Base-by-base conservation (phyloP, 2,329 filamentous ascomycete genomes). In the Pseudocercospora vitis region DNA sequence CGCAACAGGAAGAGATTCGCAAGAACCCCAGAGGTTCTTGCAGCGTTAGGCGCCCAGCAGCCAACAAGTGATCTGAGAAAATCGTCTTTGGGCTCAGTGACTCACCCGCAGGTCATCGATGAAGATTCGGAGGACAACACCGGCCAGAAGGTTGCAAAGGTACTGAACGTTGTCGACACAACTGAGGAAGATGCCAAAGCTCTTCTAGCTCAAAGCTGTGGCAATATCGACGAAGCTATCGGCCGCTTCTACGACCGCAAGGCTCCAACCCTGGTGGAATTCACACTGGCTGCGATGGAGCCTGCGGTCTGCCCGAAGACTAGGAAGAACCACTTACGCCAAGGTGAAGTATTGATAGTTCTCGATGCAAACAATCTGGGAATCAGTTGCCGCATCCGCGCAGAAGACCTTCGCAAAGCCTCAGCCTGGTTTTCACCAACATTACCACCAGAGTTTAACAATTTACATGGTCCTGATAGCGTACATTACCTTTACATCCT, bases 341-440 rank as follows among this genome's bases (percentile, higher is more conserved):
- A 32, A n/a, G 47, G 47, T 19, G 52, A 54, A 5, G 29, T 54
- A 12, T 12, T 45, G 1, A 40, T 54, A 4, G 33, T 54, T 16
- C 21, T 47, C 0, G 39, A 46, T 6, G 3, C 7, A 2, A 19
- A 31, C 7, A 33, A 50, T 23, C 32, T 55, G 16, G 33, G 46
- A 3, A 7, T 55, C 11, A 45, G 47, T n/a, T 50, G 52, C 44
- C 44, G 50, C 18, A 1, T 48, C 5, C 44, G 33, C 5, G n/a
- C 24, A 3, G 52, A 50, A 21, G 47, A 55, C 12, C 16, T 50
- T 16, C 29, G 32, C 3, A 21, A 18, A 35, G 28, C 45, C 11
- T 48, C 51, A 7, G 14, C 16, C 1, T 42, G 37, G 37, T 42
- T 42, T 7, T 8, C 1, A 14, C 18, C 12, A 12, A 23, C 37